Evolutionary conservation across 352 stramenopile species (phyloP).

Genomic region (Globisporangium mamillatum): DNA sequence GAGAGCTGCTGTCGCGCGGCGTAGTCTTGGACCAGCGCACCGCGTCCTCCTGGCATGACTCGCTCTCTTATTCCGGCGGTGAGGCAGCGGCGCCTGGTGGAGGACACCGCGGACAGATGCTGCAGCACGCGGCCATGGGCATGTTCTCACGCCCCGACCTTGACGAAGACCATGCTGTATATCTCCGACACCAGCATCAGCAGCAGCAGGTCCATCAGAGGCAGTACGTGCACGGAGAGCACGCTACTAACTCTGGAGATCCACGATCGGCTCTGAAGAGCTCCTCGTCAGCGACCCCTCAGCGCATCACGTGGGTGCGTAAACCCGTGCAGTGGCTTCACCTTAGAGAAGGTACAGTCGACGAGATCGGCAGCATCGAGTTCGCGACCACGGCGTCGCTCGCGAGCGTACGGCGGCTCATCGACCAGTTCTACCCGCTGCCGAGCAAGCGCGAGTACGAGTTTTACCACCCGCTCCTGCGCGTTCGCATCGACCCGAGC

Average conservation of each 20-base stretch:
- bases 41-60: background rate
- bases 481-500: constrained; percentile 10
- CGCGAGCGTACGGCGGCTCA: constrained; percentile 22
- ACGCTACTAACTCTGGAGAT: background rate
- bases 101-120: constrained; percentile 3
- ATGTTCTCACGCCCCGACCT: background rate
- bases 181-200: background rate
- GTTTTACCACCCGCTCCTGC: constrained; percentile 22
- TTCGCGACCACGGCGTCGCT: constrained; percentile 26
- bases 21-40: constrained; percentile 2
- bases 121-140: constrained; percentile 9
- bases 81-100: background rate
- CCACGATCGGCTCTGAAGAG: background rate
- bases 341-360: background rate
- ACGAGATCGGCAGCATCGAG: constrained; percentile 23
- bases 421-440: constrained; percentile 34
- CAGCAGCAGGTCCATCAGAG: background rate
- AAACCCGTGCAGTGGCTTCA: constrained; percentile 17
- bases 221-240: background rate
- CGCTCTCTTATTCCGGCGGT: background rate
- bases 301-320: constrained; percentile 22
- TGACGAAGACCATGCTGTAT: background rate
- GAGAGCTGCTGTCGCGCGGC: constrained; percentile 18
- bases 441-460: constrained; percentile 23
- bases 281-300: background rate